Percentiles rank a stretch among this genome's conserved stretches.
Evolutionary conservation across 1,284 basidiomycete genomes (phyloP).

Genomic region (Ceraceosorus bombacis): DNA sequence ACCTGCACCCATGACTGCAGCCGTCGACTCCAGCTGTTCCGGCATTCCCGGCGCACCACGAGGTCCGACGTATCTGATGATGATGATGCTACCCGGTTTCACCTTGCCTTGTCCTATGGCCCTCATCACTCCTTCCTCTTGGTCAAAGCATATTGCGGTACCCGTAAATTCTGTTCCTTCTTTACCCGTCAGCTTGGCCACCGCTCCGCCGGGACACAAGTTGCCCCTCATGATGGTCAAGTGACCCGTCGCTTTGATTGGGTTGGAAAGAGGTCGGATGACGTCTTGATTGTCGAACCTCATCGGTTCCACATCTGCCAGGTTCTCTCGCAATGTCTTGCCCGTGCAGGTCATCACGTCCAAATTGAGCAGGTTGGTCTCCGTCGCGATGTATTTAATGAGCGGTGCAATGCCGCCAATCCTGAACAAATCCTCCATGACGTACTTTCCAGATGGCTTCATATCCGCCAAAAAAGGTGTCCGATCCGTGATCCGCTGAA

Average conservation of each 20-base stretch:
- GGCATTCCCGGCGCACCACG: conserved; percentile 91
- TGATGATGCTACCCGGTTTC: conserved; percentile 77
- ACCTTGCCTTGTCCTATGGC: conserved; percentile 76
- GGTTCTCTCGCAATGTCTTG: conserved; percentile 75
- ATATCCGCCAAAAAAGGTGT: conserved; percentile 81
- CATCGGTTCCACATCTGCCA: conserved; percentile 71
- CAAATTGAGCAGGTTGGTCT: conserved; percentile 65
- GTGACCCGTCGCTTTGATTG: conserved; percentile 82
- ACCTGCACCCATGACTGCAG: conserved; percentile 63
- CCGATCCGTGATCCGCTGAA: background rate
- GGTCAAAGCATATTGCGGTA: conserved; percentile 61
- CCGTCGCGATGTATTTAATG: conserved; percentile 69
- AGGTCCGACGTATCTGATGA: conserved; percentile 78
- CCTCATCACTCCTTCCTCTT: conserved; percentile 72
- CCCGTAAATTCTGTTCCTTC: conserved; percentile 82
- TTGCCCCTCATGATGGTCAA: conserved; percentile 83
- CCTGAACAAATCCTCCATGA: conserved; percentile 81
- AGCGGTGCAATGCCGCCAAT: conserved; percentile 50
- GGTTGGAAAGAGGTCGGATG: conserved; percentile 70
- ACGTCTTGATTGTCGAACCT: conserved; percentile 59
- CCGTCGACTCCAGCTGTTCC: conserved; percentile 16
- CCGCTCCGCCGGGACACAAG: conserved; percentile 79
- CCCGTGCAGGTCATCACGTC: conserved; percentile 81
- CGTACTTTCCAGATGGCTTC: conserved; percentile 58
- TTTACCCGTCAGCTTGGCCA: conserved; percentile 93